Base-by-base conservation (phyloP, 169 alveolate genomes). In the Plasmodium malariae region DNA sequence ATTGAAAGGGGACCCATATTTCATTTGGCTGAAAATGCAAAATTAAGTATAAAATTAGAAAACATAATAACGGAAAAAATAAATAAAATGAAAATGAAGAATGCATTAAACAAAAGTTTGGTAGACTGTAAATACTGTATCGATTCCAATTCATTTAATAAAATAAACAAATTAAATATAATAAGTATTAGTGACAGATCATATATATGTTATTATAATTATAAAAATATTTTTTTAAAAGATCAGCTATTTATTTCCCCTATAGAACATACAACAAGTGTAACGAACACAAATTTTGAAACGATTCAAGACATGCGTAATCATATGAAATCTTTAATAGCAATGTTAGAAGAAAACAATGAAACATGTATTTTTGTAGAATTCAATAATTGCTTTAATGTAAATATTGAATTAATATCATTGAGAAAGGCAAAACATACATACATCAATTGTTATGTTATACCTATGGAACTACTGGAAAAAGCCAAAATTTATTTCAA, bases 301-400 rank as follows among this genome's bases (percentile, higher is more conserved):
- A 71, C 74, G 32, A 60, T 86, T 45, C 65, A 55, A 68, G 92
- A 86, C 43, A 86, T 86, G 65, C 43, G 92, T 14, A 86, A 86
- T 70, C 87, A 86, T 49, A 86, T 86, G 92, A 86, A 86, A 63
- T 86, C 92, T 34, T 36, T 86, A 86, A 86, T 69, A 55, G 92
- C 87, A 6, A 86, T 86, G 92, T 24, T 86, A 48, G 92, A 86
- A 51, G 78, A 24, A 86, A 37, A 54, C 32, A 86, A 86, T 55
- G 43, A 86, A 34, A 86, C 92, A 49, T 86, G 92, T 48, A 70
- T 86, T 40, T 86, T 86, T 70, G 54, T 86, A n/a, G 92, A 86
- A 86, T 86, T 86, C 43, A 86, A 86, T 86, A 86, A 86, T 28
- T 86, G 87, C 26, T 70, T 86, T 86, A 68, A 86, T 51, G 37